Evolutionary conservation across 768 basidiomycete genomes (phyloP), one percentile per base, ranked within the genome.

Genomic region (Kwoniella europaea): DNA sequence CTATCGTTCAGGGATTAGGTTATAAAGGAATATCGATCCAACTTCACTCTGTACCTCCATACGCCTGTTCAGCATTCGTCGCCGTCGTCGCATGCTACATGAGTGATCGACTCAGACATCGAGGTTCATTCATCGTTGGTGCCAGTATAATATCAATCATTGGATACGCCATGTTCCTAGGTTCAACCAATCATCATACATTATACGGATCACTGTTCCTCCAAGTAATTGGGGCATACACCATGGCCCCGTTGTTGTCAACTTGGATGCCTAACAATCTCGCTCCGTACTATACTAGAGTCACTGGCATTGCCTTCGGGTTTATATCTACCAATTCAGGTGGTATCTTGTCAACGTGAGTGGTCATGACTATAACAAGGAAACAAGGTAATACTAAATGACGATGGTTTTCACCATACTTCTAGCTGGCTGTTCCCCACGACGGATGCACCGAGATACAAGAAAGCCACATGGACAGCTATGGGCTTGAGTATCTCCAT

Each of bases 211-310:
- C 81, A 42, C 73, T 83, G 20, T 80, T 77, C 67, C 68, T 83
- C n/a, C 81, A 82, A 65, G 77, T 83, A 60, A 76, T 77, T 42
- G 82, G 82, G 27, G 70, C 61, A 15, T 83, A 83, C 52, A 75
- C 70, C 27, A 57, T 74, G 27, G 75, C 82, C n/a, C 78, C 80
- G 16, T 58, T 75, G 44, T 67, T 75, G 35, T 69, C 74, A 16
- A 77, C 81, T 7, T 83, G 80, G 80, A 74, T 70, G 59, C 71
- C 69, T 65, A 83, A 83, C 67, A 83, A 83, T 67, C 72, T 83
- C 16, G 79, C 82, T 27, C 82, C 82, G 6, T 81, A 73, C 73
- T 82, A 81, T 72, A 76, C 79, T 46, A 74, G 82, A n/a, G 76
- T 76, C 7, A 81, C 82, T 3, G 79, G 77, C 13, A 76, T 83